Base-by-base conservation (phyloP, 202 grass and related monocot genomes). In the Brachypodium distachyon region DNA sequence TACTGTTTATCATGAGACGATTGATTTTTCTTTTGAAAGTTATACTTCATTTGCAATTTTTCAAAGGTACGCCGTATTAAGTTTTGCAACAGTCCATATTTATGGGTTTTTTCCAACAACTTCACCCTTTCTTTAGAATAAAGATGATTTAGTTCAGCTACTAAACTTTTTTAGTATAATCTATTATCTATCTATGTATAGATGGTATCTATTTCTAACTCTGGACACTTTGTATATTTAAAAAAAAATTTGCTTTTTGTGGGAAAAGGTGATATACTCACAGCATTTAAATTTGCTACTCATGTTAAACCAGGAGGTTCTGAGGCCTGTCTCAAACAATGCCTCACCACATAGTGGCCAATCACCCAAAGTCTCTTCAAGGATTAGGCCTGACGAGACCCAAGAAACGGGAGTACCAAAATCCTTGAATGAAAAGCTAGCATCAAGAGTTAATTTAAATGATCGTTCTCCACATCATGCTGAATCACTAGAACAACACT, bases 361-460 rank as follows among this genome's bases (percentile, higher is more conserved):
- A 50, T 80, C 70, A 44, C 73, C 22, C n/a, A 77, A 72, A 39
- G 70, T 82, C 31, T 72, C 89, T 81, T 81, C 73, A 73, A 86
- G 58, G 55, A 54, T 79, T 84, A 84, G 65, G 82, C 73, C 81
- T 78, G 61, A 76, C 48, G 72, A 80, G 61, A 71, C 14, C 31
- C 74, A 87, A 70, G 78, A 86, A 80, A 55, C 6, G 58, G 61
- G 78, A 87, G 48, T 68, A 14, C 14, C 58, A 58, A 97, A 88
- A 73, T 76, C 72, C 67, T 78, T 77, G 76, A 84, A 68, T 28
- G 82, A 78, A 12, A 90, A 84, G 78, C 58, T 86, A 68, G 76
- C 65, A 61, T 61, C 63, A 13, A 32, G 60, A 80, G 5, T 43
- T 28, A 37, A 42, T 60, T 72, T 81, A 32, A 83, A 65, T 72